Percentiles rank a stretch among this genome's conserved stretches.
phyloP scores from a whole-genome alignment of 2,329 filamentous ascomycete species.

The Alternaria gansuensis region DNA sequence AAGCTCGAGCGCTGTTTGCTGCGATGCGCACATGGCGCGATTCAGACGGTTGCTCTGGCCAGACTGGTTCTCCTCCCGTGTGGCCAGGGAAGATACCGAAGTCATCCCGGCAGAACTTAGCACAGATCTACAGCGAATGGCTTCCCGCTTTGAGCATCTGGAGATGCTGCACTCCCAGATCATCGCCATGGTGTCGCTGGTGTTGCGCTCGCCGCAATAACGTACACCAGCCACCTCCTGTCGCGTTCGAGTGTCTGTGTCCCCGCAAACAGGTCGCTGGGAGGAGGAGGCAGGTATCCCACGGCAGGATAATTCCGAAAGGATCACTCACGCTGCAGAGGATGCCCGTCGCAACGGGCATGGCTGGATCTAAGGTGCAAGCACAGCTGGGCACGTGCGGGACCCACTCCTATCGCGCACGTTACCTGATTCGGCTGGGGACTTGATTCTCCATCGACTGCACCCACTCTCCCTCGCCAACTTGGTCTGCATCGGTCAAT shows the following conservation, averaged over 20 bases:
- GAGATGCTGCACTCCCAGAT: constrained; percentile 3
- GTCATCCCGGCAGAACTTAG: constrained; percentile 6
- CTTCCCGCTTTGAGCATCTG: constrained; percentile 7
- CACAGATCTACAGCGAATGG: constrained; percentile 2
- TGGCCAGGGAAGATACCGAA: constrained; percentile 6
- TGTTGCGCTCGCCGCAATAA: constrained; percentile 11
- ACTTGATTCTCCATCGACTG: neutral
- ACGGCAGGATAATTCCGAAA: constrained; percentile 14
- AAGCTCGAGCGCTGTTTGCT: constrained; percentile 19
- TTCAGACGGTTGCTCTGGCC: constrained; percentile 16
- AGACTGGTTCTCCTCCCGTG: constrained; percentile 6
- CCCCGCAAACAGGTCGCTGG: constrained; percentile 18
- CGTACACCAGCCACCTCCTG: neutral
- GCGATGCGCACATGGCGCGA: constrained; percentile 22
- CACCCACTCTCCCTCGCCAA: constrained; percentile 11
- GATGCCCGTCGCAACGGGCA: constrained; percentile 19
- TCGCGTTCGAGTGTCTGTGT: constrained; percentile 7
- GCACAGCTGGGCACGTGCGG: constrained; percentile 17
- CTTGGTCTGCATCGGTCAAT: constrained; percentile 13
- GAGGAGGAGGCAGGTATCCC: constrained; percentile 16
- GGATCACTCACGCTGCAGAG: constrained; percentile 18
- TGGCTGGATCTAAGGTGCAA: constrained; percentile 18
- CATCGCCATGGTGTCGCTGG: neutral
- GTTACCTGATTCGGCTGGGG: constrained; percentile 6
- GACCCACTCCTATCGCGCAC: constrained; percentile 3